Conservation (phyloP, 306 rosid species). For the Malus sylvestris region DNA sequence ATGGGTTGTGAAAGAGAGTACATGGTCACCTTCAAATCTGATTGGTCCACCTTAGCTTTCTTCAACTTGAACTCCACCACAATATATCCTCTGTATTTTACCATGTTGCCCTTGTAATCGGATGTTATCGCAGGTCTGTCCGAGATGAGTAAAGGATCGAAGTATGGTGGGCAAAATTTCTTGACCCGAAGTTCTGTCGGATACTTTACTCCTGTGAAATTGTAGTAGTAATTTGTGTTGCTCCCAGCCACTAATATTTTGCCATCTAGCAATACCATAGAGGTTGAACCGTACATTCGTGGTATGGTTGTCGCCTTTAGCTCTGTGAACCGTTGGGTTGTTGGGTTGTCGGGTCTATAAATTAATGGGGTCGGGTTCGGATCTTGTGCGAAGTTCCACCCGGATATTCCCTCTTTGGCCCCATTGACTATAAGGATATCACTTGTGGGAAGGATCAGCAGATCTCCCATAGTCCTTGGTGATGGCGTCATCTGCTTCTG, state of each 20-base stretch:
- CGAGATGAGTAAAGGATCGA: not conserved
- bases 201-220: slow-evolving; percentile 15
- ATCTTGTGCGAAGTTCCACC: slow-evolving; percentile 41
- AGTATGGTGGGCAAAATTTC: slow-evolving; percentile 1
- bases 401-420: slow-evolving; percentile 37
- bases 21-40: not conserved
- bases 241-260: slow-evolving; percentile 38
- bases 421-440: slow-evolving; percentile 48
- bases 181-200: slow-evolving; percentile 8
- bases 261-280: slow-evolving; percentile 28
- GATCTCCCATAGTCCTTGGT: slow-evolving; percentile 47
- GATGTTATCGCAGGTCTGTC: not conserved
- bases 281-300: slow-evolving; percentile 48
- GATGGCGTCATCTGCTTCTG: slow-evolving; percentile 46
- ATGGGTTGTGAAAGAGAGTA: slow-evolving; percentile 9
- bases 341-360: slow-evolving; percentile 15
- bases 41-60: not conserved
- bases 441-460: slow-evolving; percentile 51
- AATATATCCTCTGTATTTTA: not conserved
- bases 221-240: slow-evolving; percentile 32
- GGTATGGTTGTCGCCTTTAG: slow-evolving; percentile 28
- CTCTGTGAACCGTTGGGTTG: slow-evolving; percentile 24
- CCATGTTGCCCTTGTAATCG: not conserved
- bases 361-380: slow-evolving; percentile 36
- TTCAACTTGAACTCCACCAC: not conserved